Base-by-base conservation (phyloP, 169 alveolate genomes). In the Neospora caninum region DNA sequence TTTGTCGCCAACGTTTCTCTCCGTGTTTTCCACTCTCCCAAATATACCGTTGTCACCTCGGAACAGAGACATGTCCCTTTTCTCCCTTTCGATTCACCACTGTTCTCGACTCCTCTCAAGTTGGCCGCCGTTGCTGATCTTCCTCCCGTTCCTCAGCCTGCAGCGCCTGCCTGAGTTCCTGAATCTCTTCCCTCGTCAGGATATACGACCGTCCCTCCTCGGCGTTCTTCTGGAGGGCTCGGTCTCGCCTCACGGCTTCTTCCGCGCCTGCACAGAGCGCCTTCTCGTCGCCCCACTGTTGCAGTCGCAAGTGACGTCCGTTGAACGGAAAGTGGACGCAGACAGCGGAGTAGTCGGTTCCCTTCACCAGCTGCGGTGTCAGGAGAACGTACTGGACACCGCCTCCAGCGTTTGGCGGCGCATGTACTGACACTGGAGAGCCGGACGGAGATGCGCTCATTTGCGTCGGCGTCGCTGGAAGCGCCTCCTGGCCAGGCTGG, bases 311-410 rank as follows among this genome's bases (percentile, higher is more conserved):
- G 41, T 82, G 64, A 4, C 31, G 64, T 0, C 93, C 93, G 36
- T 42, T 89, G 93, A 89, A 70, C 27, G 82, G 80, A 34, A 89
- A 89, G n/a, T 69, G 93, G 10, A 89, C 41, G 27, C 88, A 13
- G 42, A 89, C 38, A 29, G 34, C n/a, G 9, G 93, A 89, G 53
- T 49, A 70, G 10, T 89, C 88, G 29, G 70, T 78, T 6, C 38
- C 82, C 43, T 82, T 82, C 27, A 89, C 82, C 0, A 89, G 34
- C 1, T 89, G 93, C 31, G 93, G 93, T 20, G 93, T 89, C 73
- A 89, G 73, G 43, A 89, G 49, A 18, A 89, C 39, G 45, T 89
- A 89, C 73, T 89, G 93, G 36, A 89, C 93, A 1, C 93, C 93
- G 45, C 39, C 39, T 10, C 49, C 39, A 6, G 22, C 58, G 58